These are phyloP conservation scores for Cordyceps javanica DNA, from an alignment of 2,329 filamentous ascomycete species.

Conservation along the genomic window DNA sequence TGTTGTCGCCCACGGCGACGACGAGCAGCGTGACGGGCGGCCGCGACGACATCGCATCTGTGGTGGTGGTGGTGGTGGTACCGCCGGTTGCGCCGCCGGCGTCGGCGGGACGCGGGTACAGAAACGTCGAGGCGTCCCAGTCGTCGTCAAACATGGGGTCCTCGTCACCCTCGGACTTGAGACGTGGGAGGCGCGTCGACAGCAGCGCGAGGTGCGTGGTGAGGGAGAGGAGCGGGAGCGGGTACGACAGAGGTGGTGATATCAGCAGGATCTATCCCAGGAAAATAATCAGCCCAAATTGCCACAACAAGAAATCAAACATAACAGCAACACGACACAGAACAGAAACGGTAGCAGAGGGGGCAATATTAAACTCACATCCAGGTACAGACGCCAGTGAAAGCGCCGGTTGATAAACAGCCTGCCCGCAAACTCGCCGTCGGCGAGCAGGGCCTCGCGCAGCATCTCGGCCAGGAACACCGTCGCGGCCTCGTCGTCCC, in stretches of 20 bases:
- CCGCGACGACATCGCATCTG: conserved; percentile 37
- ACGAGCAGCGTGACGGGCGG: conserved; percentile 90
- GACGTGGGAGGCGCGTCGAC: conserved; percentile 72
- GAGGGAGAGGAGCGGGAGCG: conserved; percentile 83
- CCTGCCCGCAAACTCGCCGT: conserved; percentile 61
- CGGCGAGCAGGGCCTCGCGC: conserved; percentile 74
- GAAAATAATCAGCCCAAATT: neutral
- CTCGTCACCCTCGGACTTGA: conserved; percentile 87
- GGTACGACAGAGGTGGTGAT: conserved; percentile 88
- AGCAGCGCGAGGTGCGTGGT: conserved; percentile 92
- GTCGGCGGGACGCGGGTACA: conserved; percentile 56
- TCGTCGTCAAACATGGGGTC: conserved; percentile 98
- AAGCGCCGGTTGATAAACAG: conserved; percentile 85
- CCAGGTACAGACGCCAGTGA: conserved; percentile 94
- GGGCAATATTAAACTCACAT: conserved; percentile 60
- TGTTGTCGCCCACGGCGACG: conserved; percentile 76
- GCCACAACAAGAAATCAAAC: neutral
- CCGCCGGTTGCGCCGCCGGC: conserved; percentile 18
- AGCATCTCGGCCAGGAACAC: conserved; percentile 86
- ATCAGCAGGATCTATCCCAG: conserved; percentile 74
- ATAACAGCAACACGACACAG: neutral
- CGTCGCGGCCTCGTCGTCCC: conserved; percentile 86
- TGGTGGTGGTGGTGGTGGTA: too few species aligned
- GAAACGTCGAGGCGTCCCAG: conserved; percentile 74
- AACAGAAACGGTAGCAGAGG: neutral